These are phyloP conservation scores for Xylaria sp. DNA, from an alignment of 2,329 filamentous ascomycete species.

Conservation along the genomic window DNA sequence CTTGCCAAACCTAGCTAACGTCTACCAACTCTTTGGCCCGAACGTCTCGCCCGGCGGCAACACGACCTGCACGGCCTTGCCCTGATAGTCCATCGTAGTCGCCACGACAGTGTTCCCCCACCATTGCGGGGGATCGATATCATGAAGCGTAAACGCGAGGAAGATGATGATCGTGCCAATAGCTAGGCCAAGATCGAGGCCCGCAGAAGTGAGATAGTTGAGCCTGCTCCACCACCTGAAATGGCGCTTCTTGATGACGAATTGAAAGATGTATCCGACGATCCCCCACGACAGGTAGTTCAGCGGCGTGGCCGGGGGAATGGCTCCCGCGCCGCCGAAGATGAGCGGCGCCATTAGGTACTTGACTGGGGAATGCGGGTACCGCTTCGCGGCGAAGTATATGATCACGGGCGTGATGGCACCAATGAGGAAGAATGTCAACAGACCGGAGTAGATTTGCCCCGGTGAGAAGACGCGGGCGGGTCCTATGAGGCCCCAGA, in stretches of 20 bases:
- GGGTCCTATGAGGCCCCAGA: slow-evolving; percentile 75
- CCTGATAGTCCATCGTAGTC: slow-evolving; percentile 70
- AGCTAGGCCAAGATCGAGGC: slow-evolving; percentile 75
- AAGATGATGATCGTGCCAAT: slow-evolving; percentile 76
- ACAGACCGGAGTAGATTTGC: slow-evolving; percentile 70
- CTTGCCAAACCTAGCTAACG: not conserved
- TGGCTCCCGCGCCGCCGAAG: slow-evolving; percentile 67
- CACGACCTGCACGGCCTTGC: slow-evolving; percentile 67
- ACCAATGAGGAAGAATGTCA: slow-evolving; percentile 69
- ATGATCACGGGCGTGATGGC: slow-evolving; percentile 64
- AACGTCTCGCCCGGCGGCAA: slow-evolving; percentile 68
- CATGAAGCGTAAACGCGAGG: slow-evolving; percentile 72
- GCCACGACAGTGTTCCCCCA: slow-evolving; percentile 73
- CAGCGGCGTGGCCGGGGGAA: slow-evolving; percentile 75
- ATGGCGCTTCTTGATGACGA: slow-evolving; percentile 70
- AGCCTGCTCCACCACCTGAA: slow-evolving; percentile 79
- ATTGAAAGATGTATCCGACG: slow-evolving; percentile 77
- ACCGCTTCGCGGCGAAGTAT: slow-evolving; percentile 61
- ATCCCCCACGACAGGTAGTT: slow-evolving; percentile 81
- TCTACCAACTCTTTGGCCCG: slow-evolving; percentile 67
- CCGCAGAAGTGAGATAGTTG: slow-evolving; percentile 78
- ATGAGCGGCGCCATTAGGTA: slow-evolving; percentile 72
- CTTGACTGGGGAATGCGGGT: slow-evolving; percentile 61
- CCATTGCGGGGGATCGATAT: slow-evolving; percentile 72
- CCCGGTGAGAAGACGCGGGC: slow-evolving; percentile 72